A percentile compares a stretch with the other conserved stretches of the same genome.
Conservation (phyloP, 495 filamentous ascomycete genomes). For the Penicillium waksmanii region DNA sequence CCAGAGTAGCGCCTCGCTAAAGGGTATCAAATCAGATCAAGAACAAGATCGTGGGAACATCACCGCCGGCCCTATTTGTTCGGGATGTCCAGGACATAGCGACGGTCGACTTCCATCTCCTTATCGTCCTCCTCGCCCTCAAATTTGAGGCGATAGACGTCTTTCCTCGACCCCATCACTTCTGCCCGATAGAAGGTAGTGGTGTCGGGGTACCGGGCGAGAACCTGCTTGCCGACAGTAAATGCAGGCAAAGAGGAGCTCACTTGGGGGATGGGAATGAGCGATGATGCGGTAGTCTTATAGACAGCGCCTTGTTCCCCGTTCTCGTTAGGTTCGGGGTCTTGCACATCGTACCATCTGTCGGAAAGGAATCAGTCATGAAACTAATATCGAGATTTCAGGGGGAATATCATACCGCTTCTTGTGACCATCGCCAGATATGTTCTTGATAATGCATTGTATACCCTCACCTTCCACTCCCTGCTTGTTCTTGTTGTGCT, state of each 20-base stretch:
- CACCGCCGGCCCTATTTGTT: slow-evolving; percentile 36
- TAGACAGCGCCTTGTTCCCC: slow-evolving; percentile 73
- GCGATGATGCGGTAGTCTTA: slow-evolving; percentile 73
- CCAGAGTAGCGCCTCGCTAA: slow-evolving; percentile 37
- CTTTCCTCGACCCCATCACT: slow-evolving; percentile 74
- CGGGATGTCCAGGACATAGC: slow-evolving; percentile 80
- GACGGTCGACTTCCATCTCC: slow-evolving; percentile 76
- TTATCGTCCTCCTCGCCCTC: slow-evolving; percentile 86
- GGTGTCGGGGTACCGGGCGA: slow-evolving; percentile 86
- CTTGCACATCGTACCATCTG: slow-evolving; percentile 84
- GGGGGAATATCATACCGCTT: slow-evolving; percentile 57
- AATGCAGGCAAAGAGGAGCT: slow-evolving; percentile 66
- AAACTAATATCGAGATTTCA: neutral
- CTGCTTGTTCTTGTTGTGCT: slow-evolving; percentile 72
- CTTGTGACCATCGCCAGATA: slow-evolving; percentile 84
- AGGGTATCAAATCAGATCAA: slow-evolving; percentile 34
- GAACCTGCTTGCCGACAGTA: slow-evolving; percentile 75
- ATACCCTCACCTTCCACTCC: slow-evolving; percentile 72
- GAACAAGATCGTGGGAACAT: slow-evolving; percentile 24
- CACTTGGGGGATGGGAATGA: slow-evolving; percentile 79
- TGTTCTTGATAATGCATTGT: slow-evolving; percentile 81
- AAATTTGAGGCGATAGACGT: slow-evolving; percentile 70
- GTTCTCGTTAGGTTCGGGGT: slow-evolving; percentile 84
- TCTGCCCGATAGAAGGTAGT: slow-evolving; percentile 98
- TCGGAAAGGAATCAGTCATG: neutral